Evolutionary conservation across 495 filamentous ascomycete species (phyloP).

Genomic region (Aspergillus ellipticus): DNA sequence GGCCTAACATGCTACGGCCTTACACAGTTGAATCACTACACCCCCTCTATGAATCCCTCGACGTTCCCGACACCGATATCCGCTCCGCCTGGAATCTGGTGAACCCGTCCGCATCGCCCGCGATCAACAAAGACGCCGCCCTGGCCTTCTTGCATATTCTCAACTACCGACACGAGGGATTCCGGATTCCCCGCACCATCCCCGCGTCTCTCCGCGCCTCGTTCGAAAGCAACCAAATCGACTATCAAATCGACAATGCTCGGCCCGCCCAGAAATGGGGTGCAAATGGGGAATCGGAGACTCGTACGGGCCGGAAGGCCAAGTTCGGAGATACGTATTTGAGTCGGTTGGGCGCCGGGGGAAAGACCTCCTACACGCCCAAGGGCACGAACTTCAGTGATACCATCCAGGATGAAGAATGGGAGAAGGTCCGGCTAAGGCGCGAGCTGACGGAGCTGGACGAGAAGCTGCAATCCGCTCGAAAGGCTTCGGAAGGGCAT

Average conservation of each 20-base stretch:
- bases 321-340: constrained; percentile 98
- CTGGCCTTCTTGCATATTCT: constrained; percentile 95
- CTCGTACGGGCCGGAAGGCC: constrained; percentile 78
- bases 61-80: constrained; percentile 94
- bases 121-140: constrained; percentile 90
- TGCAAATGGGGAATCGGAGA: constrained; percentile 64
- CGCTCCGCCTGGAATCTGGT: constrained; percentile 94
- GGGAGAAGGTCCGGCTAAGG: constrained; percentile 95
- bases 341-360: constrained; percentile 78
- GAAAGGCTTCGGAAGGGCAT: constrained; percentile 58
- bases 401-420: constrained; percentile 75
- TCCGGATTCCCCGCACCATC: constrained; percentile 87
- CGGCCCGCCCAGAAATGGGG: constrained; percentile 64
- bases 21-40: constrained; percentile 69
- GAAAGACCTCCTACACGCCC: constrained; percentile 64
- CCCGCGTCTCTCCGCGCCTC: constrained; percentile 83
- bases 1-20: not conserved
- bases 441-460: constrained; percentile 88
- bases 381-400: constrained; percentile 82
- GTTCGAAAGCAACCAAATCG: constrained; percentile 91
- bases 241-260: constrained; percentile 83
- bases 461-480: constrained; percentile 72
- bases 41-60: constrained; percentile 82
- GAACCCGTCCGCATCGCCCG: constrained; percentile 73
- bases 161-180: constrained; percentile 91